Conservation (phyloP, 495 filamentous ascomycete species). For the Talaromyces adpressus region DNA sequence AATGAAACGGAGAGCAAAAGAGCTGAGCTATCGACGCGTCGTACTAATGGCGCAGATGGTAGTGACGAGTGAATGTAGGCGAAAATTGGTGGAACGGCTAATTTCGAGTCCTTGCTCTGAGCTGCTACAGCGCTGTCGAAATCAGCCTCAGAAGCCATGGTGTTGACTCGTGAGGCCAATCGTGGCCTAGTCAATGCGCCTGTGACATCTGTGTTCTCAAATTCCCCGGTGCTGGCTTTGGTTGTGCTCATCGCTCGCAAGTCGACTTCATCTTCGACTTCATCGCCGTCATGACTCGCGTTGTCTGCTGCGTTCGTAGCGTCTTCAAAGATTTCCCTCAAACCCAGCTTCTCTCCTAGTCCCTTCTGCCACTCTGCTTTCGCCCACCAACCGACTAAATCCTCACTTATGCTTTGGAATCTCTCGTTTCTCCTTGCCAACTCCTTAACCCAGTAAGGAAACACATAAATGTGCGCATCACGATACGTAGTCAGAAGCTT, state of each 20-base stretch:
- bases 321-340: constrained; percentile 55
- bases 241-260: constrained; percentile 57
- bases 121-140: constrained; percentile 12
- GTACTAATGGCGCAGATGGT: constrained; percentile 53
- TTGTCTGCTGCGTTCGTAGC: constrained; percentile 24
- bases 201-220: background rate
- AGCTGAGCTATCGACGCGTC: constrained; percentile 79
- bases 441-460: constrained; percentile 87
- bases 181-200: constrained; percentile 6
- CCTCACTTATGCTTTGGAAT: constrained; percentile 82
- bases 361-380: constrained; percentile 87
- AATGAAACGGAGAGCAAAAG: constrained; percentile 75
- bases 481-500: constrained; percentile 72
- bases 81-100: constrained; percentile 60
- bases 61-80: constrained; percentile 65
- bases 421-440: constrained; percentile 68
- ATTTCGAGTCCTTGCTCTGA: constrained; percentile 11
- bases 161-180: constrained; percentile 39
- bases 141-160: constrained; percentile 10
- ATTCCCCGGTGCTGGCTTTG: constrained; percentile 18
- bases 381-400: constrained; percentile 90
- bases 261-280: constrained; percentile 54
- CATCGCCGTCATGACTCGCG: constrained; percentile 33
- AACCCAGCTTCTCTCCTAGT: constrained; percentile 65
- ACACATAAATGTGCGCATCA: constrained; percentile 88